Percentiles rank a stretch among this genome's conserved stretches.
phyloP scores from a whole-genome alignment of 257 asterid species.

The Phtheirospermum japonicum region DNA sequence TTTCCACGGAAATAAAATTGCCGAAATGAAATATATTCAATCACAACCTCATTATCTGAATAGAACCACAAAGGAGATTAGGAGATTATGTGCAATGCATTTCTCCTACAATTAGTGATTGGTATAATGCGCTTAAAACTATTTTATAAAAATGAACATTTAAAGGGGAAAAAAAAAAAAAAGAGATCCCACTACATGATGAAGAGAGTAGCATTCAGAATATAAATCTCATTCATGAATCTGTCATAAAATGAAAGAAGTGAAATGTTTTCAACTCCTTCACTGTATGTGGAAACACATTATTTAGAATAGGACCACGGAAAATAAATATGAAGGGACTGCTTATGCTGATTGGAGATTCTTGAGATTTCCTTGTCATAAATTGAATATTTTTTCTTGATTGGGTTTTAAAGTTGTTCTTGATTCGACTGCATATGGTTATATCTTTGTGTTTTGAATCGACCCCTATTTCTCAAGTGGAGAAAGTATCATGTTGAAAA shows the following conservation, averaged over 20 bases:
- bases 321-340: background rate
- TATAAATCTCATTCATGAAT: slow-evolving; percentile 28
- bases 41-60: slow-evolving; percentile 9
- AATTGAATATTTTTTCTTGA: no score
- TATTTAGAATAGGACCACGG: slow-evolving; percentile 7
- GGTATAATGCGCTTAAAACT: background rate
- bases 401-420: no score
- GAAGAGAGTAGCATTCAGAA: slow-evolving; percentile 12
- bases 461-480: no score
- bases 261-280: slow-evolving; percentile 27
- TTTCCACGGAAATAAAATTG: no score
- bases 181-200: slow-evolving; percentile 14
- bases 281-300: slow-evolving; percentile 21
- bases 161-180: background rate
- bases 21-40: no score
- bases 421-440: no score
- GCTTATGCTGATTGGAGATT: background rate
- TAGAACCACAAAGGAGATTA: slow-evolving; percentile 30
- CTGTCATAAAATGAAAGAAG: slow-evolving; percentile 23
- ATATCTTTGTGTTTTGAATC: no score
- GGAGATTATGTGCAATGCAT: slow-evolving; percentile 28
- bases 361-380: no score
- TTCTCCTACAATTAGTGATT: slow-evolving; percentile 17
- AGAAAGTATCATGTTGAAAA: no score
- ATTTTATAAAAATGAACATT: no score